These are phyloP conservation scores for Stagonosporopsis cucurbitacearum DNA, from an alignment of 2,329 filamentous ascomycete species.

Conservation along the genomic window DNA sequence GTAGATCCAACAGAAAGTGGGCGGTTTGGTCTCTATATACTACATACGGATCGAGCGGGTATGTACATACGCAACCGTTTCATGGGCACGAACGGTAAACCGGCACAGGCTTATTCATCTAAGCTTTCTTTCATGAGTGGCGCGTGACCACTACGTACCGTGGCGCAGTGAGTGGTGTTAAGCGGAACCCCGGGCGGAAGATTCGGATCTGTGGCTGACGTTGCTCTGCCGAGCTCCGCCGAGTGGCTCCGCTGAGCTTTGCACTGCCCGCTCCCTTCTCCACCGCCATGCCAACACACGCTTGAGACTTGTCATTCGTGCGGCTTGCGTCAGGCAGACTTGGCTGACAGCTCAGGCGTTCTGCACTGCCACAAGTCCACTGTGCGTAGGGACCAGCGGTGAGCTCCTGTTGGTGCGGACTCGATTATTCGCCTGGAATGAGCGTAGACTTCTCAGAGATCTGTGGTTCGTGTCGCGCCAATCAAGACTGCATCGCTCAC, in stretches of 20 bases:
- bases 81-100: background rate
- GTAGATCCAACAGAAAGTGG: background rate
- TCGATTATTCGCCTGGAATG: background rate
- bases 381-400: background rate
- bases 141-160: constrained; percentile 6
- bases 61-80: constrained; percentile 7
- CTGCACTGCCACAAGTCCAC: constrained; percentile 14
- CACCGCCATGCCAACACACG: background rate
- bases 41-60: constrained; percentile 7
- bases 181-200: constrained; percentile 17
- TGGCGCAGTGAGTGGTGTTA: constrained; percentile 17
- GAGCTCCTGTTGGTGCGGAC: constrained; percentile 4
- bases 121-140: constrained; percentile 10
- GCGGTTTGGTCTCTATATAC: constrained; percentile 4
- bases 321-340: constrained; percentile 4
- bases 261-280: background rate
- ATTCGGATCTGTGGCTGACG: constrained; percentile 10
- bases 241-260: constrained; percentile 2
- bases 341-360: background rate
- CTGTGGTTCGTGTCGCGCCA: constrained; percentile 3
- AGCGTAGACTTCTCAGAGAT: background rate
- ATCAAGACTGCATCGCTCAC: constrained; percentile 5
- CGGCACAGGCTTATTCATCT: constrained; percentile 14
- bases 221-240: constrained; percentile 9
- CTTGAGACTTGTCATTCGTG: constrained; percentile 9